Evolutionary conservation across 495 filamentous ascomycete genomes (phyloP), one percentile per base, ranked within the genome.

Genomic region (Penicillium silybi): DNA sequence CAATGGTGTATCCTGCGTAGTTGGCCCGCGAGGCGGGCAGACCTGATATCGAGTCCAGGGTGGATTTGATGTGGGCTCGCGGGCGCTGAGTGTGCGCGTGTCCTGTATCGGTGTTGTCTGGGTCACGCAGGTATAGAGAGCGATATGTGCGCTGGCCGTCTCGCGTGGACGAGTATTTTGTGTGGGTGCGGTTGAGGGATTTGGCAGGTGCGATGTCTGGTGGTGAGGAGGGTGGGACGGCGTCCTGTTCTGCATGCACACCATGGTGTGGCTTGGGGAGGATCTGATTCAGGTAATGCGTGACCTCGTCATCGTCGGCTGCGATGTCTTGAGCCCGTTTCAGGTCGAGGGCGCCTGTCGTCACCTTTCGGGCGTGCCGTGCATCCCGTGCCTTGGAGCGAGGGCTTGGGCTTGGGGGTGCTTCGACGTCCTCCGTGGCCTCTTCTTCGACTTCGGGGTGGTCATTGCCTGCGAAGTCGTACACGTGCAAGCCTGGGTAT

Each of bases 331-430:
- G 63, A 39, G 13, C 55, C 26, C 61, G 59, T 50, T 63, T 67
- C 23, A 65, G 29, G 15, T 69, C 65, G 4, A 64, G 37, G 8
- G 44, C 44, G 15, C 68, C 60, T 35, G 63, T 54, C 0, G 65
- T 62, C 22, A 58, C 44, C 17, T 48, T 66, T 23, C 64, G 60
- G 8, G 58, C 41, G 11, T 55, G 54, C 20, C 59, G 58, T 11
- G 58, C 41, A 8, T 55, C 53, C 20, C 59, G 58, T 11, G 53
- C 44, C 44, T 74, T 72, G 27, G 67, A 67, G 4, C 71, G 71
- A 9, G 71, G 71, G 42, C 70, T 75, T 17, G 71, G 71, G 42
- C 71, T 75, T 13, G 67, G 70, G 4, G 71, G 71, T 26, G 58
- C 59, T 2, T 72, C 69, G 1, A 69, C 48, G 26, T 75, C 70